Evolutionary conservation across 352 stramenopile genomes (phyloP), one percentile per base, ranked within the genome.

Genomic region (Elongisporangium anandrum): DNA sequence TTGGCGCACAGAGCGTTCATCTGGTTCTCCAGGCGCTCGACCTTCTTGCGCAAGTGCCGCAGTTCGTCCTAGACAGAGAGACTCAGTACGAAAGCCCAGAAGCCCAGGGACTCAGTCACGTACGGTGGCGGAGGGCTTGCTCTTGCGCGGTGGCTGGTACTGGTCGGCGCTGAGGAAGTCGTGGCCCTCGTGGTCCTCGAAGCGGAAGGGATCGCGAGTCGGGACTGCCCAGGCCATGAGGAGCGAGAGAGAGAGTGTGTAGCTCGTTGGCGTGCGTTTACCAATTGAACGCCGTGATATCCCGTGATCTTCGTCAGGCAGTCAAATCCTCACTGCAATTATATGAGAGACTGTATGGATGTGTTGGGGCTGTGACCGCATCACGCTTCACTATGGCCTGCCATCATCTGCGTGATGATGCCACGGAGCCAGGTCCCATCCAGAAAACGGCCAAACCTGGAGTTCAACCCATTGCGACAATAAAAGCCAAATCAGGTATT

Each of bases 31-130:
- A 88, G 71, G 16, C 60, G 59, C 0, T 65, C 64, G 9, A 71
- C 64, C 53, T 88, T 72, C 29, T 79, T 70, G 19, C 79, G 79
- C 1, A 88, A 57, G 22, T 59, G 58, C 0, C 76, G 73, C 24
- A 88, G 67, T 45, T 88, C 79, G 59, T 87, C 74, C 76, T 81
- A 52, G 19, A 34, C 7, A 9, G 16, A 53, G 47, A 47, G 50
- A 54, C n/a, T 45, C 0, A 13, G 22, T 38, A 57, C 52, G 62
- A n/a, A 3, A 54, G 19, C 1, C 59, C 52, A 48, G n/a, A n/a
- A 17, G 8, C 17, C 48, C 9, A 26, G 4, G 41, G 45, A 1
- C 17, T 12, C 34, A 13, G 6, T 38, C n/a, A 47, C 63, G 51
- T 48, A 81, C 73, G 57, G 73, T 79, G 49, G 73, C 73, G 26